Conservation (phyloP, 73 alveolate genomes). For the Tetrahymena borealis region DNA sequence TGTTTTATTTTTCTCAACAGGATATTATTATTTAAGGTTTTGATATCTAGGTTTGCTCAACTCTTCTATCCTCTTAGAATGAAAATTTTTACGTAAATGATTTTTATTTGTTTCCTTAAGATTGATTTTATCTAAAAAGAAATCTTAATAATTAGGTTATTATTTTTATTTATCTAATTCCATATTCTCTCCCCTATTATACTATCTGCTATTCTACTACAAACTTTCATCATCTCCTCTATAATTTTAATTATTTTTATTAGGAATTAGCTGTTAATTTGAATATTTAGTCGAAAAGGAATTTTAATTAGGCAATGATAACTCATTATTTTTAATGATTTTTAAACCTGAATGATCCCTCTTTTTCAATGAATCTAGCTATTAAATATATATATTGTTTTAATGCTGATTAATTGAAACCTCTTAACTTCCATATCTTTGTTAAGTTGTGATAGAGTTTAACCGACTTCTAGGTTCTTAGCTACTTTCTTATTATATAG, state of each 20-base stretch:
- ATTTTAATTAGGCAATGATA: too few species aligned
- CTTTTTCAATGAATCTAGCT: background rate
- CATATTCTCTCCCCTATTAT: background rate
- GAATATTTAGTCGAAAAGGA: too few species aligned
- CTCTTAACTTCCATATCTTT: background rate
- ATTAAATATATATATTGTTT: too few species aligned
- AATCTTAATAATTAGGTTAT: background rate
- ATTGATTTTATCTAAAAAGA: too few species aligned
- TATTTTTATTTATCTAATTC: background rate
- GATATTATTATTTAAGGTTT: background rate
- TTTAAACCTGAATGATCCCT: too few species aligned
- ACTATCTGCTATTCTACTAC: too few species aligned
- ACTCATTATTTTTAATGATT: too few species aligned
- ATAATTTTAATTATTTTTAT: too few species aligned
- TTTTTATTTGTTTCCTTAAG: background rate
- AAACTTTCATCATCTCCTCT: too few species aligned
- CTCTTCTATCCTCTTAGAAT: background rate
- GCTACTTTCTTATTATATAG: background rate
- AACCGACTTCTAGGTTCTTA: background rate
- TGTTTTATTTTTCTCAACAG: background rate
- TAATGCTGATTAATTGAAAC: background rate
- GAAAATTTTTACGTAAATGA: background rate
- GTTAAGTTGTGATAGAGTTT: background rate
- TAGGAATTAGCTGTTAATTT: too few species aligned
- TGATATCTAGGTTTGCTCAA: background rate